Base-by-base conservation (phyloP, 129 eudicot genomes). In the Oenanthe sinensis region DNA sequence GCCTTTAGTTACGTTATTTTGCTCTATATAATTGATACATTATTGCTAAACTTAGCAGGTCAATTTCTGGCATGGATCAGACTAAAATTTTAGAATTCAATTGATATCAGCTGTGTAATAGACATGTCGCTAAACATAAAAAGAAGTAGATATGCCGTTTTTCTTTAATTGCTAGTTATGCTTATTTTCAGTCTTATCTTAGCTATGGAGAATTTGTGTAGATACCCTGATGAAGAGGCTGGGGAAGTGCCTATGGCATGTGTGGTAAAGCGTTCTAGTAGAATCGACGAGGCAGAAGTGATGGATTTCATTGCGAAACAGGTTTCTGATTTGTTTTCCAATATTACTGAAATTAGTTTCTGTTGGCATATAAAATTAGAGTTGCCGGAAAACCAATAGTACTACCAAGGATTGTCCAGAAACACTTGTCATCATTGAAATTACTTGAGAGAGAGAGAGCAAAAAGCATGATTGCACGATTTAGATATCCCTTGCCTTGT, bases 231-330 rank as follows among this genome's bases (percentile, higher is more conserved):
- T 75, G 84, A 83, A 49, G 86, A 80, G 44, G 86, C 84, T 12
- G 89, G 89, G 43, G 72, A 86, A 65, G 54, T 83, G 19, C 89
- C 89, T 20, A 72, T 86, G 80, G 89, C 84, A 55, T 77, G 68
- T 45, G 86, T 83, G 17, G 89, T 86, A 14, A 79, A 77, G 62
- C 39, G 55, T 5, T 68, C 86, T 5, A 80, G 89, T 74, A 79
- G 39, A 16, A 44, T 83, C 9, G 52, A 48, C 30, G 89, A 77
- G 52, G 28, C 36, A 4, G 43, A 83, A 43, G 36, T 86, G 3
- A 77, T 76, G 76, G 71, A 80, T 39, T 80, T 83, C 39, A 74
- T 83, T 12, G 80, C 78, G 14, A 77, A 83, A 75, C 83, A 82
- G 88, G 88, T 81, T 69, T 8, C 22, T 52, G 39, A 67, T 52